Evolutionary conservation across 306 rosid genomes (phyloP).

Genomic region (Geum urbanum): DNA sequence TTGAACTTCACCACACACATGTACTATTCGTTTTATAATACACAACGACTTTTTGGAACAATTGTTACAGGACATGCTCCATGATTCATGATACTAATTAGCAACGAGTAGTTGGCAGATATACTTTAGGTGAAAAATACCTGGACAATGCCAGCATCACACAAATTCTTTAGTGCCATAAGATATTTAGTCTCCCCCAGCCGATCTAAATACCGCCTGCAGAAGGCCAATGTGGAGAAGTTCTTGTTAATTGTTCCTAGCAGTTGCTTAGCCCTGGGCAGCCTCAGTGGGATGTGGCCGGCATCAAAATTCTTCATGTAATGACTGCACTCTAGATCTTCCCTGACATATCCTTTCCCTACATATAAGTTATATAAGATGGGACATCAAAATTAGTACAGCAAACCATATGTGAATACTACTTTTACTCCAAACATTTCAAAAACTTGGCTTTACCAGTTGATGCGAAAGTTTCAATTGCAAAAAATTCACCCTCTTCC

Average conservation of each 20-base stretch:
- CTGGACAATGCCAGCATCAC: slow-evolving; percentile 85
- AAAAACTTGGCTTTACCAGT: slow-evolving; percentile 58
- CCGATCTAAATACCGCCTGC: slow-evolving; percentile 89
- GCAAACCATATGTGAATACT: slow-evolving; percentile 8
- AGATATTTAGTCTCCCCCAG: slow-evolving; percentile 92
- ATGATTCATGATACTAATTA: not conserved
- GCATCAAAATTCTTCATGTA: slow-evolving; percentile 91
- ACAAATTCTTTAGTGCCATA: slow-evolving; percentile 87
- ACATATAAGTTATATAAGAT: slow-evolving; percentile 24
- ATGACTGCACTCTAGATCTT: slow-evolving; percentile 98
- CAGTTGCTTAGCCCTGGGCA: slow-evolving; percentile 91
- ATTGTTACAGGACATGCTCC: not conserved
- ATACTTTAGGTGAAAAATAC: slow-evolving; percentile 31
- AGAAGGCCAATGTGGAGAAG: slow-evolving; percentile 93
- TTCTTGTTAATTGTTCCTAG: slow-evolving; percentile 80
- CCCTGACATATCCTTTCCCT: slow-evolving; percentile 95
- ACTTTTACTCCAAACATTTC: slow-evolving; percentile 16
- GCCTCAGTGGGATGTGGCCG: slow-evolving; percentile 86
- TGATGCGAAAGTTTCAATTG: slow-evolving; percentile 92
- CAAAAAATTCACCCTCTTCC: slow-evolving; percentile 99
- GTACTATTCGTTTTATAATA: too few species aligned
- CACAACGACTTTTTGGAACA: not conserved
- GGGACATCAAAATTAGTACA: slow-evolving; percentile 9
- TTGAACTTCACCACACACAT: not conserved
- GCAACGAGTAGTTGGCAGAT: not conserved